Percentiles rank a stretch among this genome's conserved stretches.
Conservation (phyloP, 768 basidiomycete species). For the Phaeotremella skinneri region DNA sequence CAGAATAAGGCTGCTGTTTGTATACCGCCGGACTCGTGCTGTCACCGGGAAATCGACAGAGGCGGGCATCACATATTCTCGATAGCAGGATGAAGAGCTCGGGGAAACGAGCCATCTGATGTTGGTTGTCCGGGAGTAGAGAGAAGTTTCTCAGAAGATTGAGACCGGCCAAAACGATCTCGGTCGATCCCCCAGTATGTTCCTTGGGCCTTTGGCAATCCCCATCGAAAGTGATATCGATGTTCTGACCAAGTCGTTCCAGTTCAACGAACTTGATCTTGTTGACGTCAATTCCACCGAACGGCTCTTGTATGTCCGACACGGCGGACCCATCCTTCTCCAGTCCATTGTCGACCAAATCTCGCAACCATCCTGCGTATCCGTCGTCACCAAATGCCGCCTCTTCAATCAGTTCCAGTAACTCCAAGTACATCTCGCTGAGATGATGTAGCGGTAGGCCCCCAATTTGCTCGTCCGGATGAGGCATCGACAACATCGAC, state of each 20-base stretch:
- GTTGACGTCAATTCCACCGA: conserved; percentile 55
- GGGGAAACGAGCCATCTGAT: conserved; percentile 64
- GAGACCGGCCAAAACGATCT: conserved; percentile 65
- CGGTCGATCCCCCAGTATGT: conserved; percentile 66
- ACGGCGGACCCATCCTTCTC: conserved; percentile 31
- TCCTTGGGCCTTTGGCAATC: conserved; percentile 12
- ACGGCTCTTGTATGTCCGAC: conserved; percentile 7
- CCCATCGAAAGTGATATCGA: conserved; percentile 57
- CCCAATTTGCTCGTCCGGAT: conserved; percentile 41
- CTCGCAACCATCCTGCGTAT: conserved; percentile 43
- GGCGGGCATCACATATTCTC: conserved; percentile 61
- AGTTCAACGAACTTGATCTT: conserved; percentile 63
- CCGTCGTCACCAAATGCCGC: conserved; percentile 61
- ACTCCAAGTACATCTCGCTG: conserved; percentile 76
- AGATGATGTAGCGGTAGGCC: conserved; percentile 62
- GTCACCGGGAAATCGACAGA: conserved; percentile 24
- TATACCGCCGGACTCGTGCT: conserved; percentile 47
- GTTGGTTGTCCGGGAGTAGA: conserved; percentile 67
- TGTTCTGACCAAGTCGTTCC: conserved; percentile 56
- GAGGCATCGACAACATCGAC: conserved; percentile 58
- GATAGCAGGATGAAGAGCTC: conserved; percentile 66
- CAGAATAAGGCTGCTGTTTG: conserved; percentile 62
- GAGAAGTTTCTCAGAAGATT: conserved; percentile 87
- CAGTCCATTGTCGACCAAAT: not conserved
- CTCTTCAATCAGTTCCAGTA: conserved; percentile 82